Percentiles rank a stretch among this genome's conserved stretches.
phyloP scores from a whole-genome alignment of 129 eudicot genomes.

The Dittrichia graveolens region DNA sequence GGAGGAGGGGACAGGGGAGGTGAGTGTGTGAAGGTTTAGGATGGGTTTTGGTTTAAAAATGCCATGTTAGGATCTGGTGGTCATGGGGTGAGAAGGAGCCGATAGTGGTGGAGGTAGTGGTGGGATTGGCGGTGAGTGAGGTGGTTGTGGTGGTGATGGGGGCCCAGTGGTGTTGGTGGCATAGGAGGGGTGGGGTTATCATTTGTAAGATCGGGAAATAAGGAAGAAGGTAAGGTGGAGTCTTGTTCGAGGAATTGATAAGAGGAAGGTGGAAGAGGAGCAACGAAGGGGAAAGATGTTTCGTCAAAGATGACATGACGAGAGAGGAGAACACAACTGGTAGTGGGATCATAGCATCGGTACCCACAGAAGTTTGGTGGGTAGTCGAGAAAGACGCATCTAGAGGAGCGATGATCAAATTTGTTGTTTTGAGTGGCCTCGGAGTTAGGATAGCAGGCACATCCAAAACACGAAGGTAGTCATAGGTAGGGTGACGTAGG shows the following conservation, averaged over 20 bases:
- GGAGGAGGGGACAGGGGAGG: not conserved
- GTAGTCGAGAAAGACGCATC: not conserved
- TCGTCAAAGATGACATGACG: not conserved
- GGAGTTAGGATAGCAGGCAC: constrained; percentile 1
- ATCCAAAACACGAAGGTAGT: constrained; percentile 8
- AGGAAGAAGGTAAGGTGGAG: not conserved
- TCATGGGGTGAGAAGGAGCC: not conserved
- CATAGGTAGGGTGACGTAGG: too few species aligned
- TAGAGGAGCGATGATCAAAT: not conserved
- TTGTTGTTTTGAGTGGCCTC: not conserved
- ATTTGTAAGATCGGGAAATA: too few species aligned
- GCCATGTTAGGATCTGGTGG: not conserved
- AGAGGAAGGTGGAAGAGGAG: too few species aligned
- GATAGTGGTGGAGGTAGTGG: not conserved
- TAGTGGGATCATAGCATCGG: not conserved
- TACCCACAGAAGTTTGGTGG: not conserved
- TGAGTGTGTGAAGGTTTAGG: not conserved
- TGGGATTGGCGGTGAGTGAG: not conserved
- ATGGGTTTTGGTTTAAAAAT: not conserved
- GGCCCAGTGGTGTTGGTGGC: not conserved
- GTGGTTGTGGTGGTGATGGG: not conserved
- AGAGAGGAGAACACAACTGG: not conserved
- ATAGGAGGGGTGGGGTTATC: not conserved
- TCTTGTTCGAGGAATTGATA: too few species aligned
- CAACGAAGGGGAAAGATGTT: not conserved